Conservation (phyloP, 805 yeast species). For the Cyberlindnera misumaiensis region DNA sequence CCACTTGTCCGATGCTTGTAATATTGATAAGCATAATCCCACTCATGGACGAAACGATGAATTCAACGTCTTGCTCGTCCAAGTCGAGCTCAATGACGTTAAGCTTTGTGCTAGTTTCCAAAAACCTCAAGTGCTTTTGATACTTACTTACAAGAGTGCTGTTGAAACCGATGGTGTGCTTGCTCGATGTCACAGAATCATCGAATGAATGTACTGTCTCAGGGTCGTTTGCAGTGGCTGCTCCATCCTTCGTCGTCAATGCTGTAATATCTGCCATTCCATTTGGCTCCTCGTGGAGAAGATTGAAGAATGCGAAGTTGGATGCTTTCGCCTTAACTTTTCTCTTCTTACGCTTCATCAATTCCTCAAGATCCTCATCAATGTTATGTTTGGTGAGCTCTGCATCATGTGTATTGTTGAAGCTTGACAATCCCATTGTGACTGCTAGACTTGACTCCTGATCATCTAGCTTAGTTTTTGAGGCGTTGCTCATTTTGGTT, state of each 20-base stretch:
- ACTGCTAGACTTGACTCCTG: background rate
- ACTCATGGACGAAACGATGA: constrained; percentile 9
- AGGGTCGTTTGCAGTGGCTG: background rate
- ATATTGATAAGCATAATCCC: constrained; percentile 11
- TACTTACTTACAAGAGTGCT: background rate
- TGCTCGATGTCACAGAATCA: background rate
- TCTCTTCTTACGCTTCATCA: constrained; percentile 9
- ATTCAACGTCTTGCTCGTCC: constrained; percentile 11
- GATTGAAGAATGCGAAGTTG: background rate
- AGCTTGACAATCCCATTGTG: background rate
- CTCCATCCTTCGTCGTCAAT: background rate
- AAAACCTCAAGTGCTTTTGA: constrained; percentile 2
- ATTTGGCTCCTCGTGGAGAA: background rate
- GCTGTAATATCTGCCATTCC: background rate
- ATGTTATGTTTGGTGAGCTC: constrained; percentile 7
- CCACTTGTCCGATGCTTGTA: constrained; percentile 9
- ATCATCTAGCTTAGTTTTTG: background rate
- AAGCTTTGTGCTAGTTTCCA: constrained; percentile 1
- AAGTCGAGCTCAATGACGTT: constrained; percentile 14
- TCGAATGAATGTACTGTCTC: background rate
- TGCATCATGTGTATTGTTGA: background rate
- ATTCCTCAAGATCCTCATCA: constrained; percentile 16
- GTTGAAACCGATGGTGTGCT: constrained; percentile 8
- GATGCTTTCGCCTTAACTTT: background rate
- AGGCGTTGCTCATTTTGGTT: background rate